Evolutionary conservation across 2,329 filamentous ascomycete species (phyloP).

Genomic region (Alternaria burnsii): DNA sequence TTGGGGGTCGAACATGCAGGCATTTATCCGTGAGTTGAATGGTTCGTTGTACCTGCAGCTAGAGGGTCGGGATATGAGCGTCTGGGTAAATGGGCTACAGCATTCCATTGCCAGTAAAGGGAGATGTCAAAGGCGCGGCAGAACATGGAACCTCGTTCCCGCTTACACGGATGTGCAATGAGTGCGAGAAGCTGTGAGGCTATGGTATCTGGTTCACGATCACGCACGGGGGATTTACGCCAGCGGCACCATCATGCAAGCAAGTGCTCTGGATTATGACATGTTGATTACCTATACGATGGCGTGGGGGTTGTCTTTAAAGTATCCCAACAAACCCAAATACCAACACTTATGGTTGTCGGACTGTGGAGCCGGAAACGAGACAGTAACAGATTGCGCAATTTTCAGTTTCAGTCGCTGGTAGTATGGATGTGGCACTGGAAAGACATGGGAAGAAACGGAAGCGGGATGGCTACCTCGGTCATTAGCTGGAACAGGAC

Average conservation of each 20-base stretch:
- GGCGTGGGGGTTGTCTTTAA: background rate
- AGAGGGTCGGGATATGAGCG: background rate
- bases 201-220: background rate
- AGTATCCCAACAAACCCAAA: background rate
- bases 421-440: background rate
- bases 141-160: background rate
- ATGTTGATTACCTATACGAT: background rate
- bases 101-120: background rate
- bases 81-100: slow-evolving; percentile 13
- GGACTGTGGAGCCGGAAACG: background rate
- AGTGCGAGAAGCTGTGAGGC: background rate
- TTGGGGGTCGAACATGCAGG: background rate
- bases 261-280: background rate
- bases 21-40: slow-evolving; percentile 18
- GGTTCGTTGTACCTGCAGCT: slow-evolving; percentile 13
- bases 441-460: background rate
- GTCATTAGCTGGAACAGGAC: background rate
- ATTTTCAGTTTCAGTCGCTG: background rate
- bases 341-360: background rate
- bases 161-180: background rate
- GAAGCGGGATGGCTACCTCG: background rate
- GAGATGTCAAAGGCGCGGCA: background rate
- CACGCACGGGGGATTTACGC: background rate
- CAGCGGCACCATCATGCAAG: background rate
- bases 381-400: background rate